phyloP scores from a whole-genome alignment of 2,329 filamentous ascomycete species.

The Cyphellophora europaea region DNA sequence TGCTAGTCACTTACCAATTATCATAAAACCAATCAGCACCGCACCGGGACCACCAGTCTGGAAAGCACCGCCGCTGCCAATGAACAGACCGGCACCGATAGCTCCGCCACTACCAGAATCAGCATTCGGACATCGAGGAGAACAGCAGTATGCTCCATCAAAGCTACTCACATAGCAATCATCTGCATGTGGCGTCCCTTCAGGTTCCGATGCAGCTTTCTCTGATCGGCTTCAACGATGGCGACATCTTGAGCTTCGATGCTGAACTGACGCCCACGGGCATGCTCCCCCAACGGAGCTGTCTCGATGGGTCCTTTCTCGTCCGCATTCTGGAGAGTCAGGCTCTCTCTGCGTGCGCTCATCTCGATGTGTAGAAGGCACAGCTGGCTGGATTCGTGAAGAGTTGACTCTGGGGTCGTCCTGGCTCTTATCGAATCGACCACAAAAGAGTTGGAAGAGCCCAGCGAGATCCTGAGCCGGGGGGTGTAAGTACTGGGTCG shows the following conservation, averaged over 20 bases:
- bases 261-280: conserved; percentile 9
- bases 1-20: conserved; percentile 50
- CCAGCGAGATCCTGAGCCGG: too few species aligned
- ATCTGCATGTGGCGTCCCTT: conserved; percentile 14
- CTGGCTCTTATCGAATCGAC: too few species aligned
- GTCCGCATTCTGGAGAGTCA: conserved; percentile 3
- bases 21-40: conserved; percentile 62
- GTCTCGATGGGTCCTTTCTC: conserved; percentile 8
- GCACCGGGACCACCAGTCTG: conserved; percentile 37
- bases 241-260: conserved; percentile 4
- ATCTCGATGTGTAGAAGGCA: not conserved
- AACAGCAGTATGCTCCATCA: not conserved
- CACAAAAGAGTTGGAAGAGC: too few species aligned
- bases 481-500: too few species aligned
- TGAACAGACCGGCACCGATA: conserved; percentile 32
- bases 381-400: too few species aligned
- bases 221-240: conserved; percentile 7
- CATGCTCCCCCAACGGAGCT: conserved; percentile 4
- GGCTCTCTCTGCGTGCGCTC: conserved; percentile 1
- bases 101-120: conserved; percentile 8
- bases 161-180: conserved; percentile 31
- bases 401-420: too few species aligned
- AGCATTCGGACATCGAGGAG: not conserved
- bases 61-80: conserved; percentile 28
- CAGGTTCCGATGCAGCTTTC: conserved; percentile 9